Evolutionary conservation across 2,329 filamentous ascomycete genomes (phyloP), one percentile per base, ranked within the genome.

Genomic region (Colletotrichum kahawae): DNA sequence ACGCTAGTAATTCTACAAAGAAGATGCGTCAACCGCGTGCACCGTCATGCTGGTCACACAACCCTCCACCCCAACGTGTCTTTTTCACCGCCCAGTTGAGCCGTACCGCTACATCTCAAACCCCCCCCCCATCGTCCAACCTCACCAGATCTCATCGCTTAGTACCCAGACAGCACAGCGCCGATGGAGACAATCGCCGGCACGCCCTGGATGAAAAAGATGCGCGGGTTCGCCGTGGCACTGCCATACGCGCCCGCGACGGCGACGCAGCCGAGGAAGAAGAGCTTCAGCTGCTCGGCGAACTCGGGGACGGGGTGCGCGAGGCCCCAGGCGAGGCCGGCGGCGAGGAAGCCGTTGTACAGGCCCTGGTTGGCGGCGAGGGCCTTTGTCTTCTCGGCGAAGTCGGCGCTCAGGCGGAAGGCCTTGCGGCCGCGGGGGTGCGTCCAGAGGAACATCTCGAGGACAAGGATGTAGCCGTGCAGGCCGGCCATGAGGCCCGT

Each of bases 281-380:
- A 90, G n/a, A 87, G 75, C 54, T 83, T 81, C 64, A 90, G 81
- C 80, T 90, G 85, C 5, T 69, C 77, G 18, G 82, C 84, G 73
- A 90, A 85, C 48, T 81, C 84, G 8, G 81, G 69, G 7, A 83
- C 82, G 1, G 88, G 87, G 77, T 90, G 87, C 5, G 81, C n/a
- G n/a, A 89, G 76, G 4, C 85, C 84, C 88, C 88, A 90, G 31
- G 81, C 73, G 3, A 90, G 79, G 0, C 88, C 88, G 2, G 87
- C 87, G 4, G 87, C 85, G n/a, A 90, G 82, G 70, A 90, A 88
- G 56, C 88, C 88, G 78, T 90, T 90, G 82, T 90, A 90, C 7
- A 90, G 82, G 24, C 88, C 88, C 78, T 89, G 88, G 79, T 89
- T 90, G 67, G 86, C 86, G 62, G 87, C 88, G 43, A 90, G 81